Conservation (phyloP, 345 rosid genomes). For the Firmiana major region DNA sequence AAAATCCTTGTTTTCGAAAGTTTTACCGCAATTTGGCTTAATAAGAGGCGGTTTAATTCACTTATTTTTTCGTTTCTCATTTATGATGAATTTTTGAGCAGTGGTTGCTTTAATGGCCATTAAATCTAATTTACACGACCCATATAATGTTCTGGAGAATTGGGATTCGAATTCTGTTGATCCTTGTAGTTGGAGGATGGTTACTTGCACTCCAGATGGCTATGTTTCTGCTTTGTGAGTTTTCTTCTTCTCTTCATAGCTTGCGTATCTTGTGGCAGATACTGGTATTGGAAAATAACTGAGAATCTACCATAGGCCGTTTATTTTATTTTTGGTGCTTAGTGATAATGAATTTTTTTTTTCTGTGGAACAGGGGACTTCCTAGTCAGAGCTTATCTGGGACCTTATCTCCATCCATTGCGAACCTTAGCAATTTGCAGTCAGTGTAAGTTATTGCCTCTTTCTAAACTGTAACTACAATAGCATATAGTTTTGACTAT, state of each 20-base stretch:
- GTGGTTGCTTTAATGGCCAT: slow-evolving; percentile 90
- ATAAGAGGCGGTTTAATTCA: neutral
- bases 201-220: slow-evolving; percentile 77
- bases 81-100: slow-evolving; percentile 43
- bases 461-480: neutral
- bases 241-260: slow-evolving; percentile 1
- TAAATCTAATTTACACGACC: slow-evolving; percentile 74
- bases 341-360: slow-evolving; percentile 6
- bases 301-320: slow-evolving; percentile 4
- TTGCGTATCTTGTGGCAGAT: neutral
- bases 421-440: slow-evolving; percentile 77
- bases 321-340: neutral
- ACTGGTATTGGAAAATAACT: neutral
- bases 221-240: slow-evolving; percentile 90
- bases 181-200: slow-evolving; percentile 99
- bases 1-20: neutral
- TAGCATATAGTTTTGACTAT: neutral
- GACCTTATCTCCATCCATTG: slow-evolving; percentile 76
- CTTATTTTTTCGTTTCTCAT: slow-evolving; percentile 6
- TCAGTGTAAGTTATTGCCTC: slow-evolving; percentile 62
- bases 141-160: slow-evolving; percentile 83
- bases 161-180: slow-evolving; percentile 98
- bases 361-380: slow-evolving; percentile 59
- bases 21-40: slow-evolving; percentile 4
- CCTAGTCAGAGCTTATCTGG: slow-evolving; percentile 98